Base-by-base conservation (phyloP, 2,329 filamentous ascomycete genomes). In the Aspergillus hiratsukae region DNA sequence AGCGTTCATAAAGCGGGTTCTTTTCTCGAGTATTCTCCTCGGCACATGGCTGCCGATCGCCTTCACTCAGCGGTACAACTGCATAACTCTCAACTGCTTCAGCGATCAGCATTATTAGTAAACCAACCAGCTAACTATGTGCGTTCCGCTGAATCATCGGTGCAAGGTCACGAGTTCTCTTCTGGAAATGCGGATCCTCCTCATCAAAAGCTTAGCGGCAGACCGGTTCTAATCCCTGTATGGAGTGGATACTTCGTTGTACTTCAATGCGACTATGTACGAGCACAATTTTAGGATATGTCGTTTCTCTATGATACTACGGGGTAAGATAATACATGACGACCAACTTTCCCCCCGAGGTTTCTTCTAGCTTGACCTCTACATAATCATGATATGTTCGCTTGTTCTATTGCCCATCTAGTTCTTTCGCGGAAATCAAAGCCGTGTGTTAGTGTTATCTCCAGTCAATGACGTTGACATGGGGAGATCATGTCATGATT, bases 151-250 rank as follows among this genome's bases (percentile, higher is more conserved):
- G 41, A 45, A 10, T 45, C 41, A 45, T 48, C 53, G 41, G 28
- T 37, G 17, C n/a, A 10, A 5, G 35, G 48, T 57, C 52, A 57
- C 35, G 40, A 52, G 48, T 21, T 6, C n/a, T 23, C 41, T n/a
- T 23, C 56, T 55, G 55, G 55, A 54, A 48, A 54, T 40, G 52
- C 50, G 51, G 54, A 50, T 54, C 48, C 41, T 56, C 51, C 53
- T 58, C 51, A 37, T 45, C 54, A 49, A 58, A 60, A 60, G 58
- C 58, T 60, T 60, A 56, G 49, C 53, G 41, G 41, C 19, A 45
- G 41, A 45, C 41, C 19, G 41, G 41, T n/a, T 45, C 41, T 19
- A 23, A 23, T 45, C 10, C 41, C 31, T 37, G 31, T 35, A 3
- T 2, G 31, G 31, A 35, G 4, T 35, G 6, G 4, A 9, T 21